A percentile compares a stretch with the other conserved stretches of the same genome.
Evolutionary conservation across 331 rosid species (phyloP).

Genomic region (Quercus tomentella): DNA sequence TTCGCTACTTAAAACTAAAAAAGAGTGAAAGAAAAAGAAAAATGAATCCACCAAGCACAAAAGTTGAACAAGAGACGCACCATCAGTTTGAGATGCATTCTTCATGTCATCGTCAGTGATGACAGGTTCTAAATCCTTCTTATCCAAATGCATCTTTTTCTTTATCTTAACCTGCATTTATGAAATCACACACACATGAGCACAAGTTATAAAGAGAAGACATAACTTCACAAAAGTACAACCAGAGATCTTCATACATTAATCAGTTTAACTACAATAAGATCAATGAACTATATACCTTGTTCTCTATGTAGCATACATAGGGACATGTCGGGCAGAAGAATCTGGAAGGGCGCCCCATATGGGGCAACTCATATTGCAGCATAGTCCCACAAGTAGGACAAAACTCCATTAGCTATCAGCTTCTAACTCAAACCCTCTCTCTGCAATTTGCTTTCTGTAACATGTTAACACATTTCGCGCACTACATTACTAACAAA

Average conservation of each 20-base stretch:
- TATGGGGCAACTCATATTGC: slow-evolving; percentile 44
- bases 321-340: slow-evolving; percentile 63
- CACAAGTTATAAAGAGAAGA: neutral
- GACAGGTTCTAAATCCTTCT: slow-evolving; percentile 56
- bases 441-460: neutral
- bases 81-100: slow-evolving; percentile 55
- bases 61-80: slow-evolving; percentile 21
- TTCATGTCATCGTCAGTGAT: slow-evolving; percentile 50
- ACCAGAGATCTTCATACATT: neutral
- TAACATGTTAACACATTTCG: neutral
- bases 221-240: neutral
- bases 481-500: neutral
- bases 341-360: slow-evolving; percentile 49
- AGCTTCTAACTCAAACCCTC: neutral
- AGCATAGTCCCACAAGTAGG: slow-evolving; percentile 61
- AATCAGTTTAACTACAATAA: neutral
- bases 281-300: slow-evolving; percentile 22
- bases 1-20: neutral
- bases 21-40: neutral
- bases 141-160: slow-evolving; percentile 52
- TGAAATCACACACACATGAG: neutral
- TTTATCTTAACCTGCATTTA: slow-evolving; percentile 54
- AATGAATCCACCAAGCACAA: neutral
- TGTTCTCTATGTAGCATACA: slow-evolving; percentile 35
- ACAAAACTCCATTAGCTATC: slow-evolving; percentile 56